phyloP scores from a whole-genome alignment of 2,329 filamentous ascomycete genomes.

The Neoscytalidium dimidiatum region DNA sequence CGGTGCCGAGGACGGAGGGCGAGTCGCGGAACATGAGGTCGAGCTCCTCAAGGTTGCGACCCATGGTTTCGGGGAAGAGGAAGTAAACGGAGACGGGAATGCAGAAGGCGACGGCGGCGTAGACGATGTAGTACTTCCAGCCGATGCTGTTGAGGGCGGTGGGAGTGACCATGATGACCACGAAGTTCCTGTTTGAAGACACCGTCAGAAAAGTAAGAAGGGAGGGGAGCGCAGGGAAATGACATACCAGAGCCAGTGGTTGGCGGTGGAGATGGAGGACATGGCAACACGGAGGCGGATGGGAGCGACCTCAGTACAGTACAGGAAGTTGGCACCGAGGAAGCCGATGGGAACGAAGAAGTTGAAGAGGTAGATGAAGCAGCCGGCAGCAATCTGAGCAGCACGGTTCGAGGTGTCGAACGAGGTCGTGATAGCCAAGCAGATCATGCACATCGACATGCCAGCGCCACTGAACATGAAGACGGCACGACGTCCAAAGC shows the following conservation, averaged over 20 bases:
- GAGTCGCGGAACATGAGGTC: constrained; percentile 44
- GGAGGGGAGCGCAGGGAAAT: background rate
- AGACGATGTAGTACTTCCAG: constrained; percentile 56
- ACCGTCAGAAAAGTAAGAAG: no score
- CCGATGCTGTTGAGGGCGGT: constrained; percentile 54
- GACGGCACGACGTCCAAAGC: constrained; percentile 52
- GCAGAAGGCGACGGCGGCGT: constrained; percentile 48
- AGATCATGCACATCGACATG: constrained; percentile 58
- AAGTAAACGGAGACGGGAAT: constrained; percentile 50
- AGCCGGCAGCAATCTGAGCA: constrained; percentile 54
- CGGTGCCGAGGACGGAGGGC: constrained; percentile 32
- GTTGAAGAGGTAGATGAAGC: constrained; percentile 63
- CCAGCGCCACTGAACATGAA: constrained; percentile 56
- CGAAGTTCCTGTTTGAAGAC: constrained; percentile 39
- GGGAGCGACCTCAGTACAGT: constrained; percentile 61
- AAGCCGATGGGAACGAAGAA: constrained; percentile 63
- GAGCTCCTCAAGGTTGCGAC: constrained; percentile 49
- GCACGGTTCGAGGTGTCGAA: constrained; percentile 48
- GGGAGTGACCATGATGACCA: constrained; percentile 48
- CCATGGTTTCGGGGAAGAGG: constrained; percentile 53
- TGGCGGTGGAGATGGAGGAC: constrained; percentile 58
- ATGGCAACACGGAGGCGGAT: constrained; percentile 55
- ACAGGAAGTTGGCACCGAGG: constrained; percentile 61
- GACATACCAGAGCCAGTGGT: constrained; percentile 53
- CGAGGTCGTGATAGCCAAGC: constrained; percentile 55